These are phyloP conservation scores for Panicum hallii DNA, from an alignment of 202 grass and related monocot species.

Conservation along the genomic window DNA sequence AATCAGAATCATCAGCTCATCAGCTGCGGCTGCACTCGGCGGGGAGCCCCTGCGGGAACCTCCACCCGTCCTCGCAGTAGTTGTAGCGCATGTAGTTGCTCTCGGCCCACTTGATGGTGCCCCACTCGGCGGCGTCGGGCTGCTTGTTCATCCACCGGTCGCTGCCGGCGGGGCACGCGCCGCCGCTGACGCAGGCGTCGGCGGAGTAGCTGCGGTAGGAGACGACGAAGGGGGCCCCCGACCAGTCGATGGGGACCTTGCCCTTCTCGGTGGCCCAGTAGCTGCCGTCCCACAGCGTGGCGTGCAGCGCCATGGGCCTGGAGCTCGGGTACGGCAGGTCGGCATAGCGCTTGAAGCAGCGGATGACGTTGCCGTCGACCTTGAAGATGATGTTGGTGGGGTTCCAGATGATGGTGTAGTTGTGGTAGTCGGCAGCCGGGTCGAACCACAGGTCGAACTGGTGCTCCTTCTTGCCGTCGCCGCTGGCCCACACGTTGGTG, in stretches of 20 bases:
- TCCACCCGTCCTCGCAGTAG: constrained; percentile 72
- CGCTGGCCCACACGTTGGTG: constrained; percentile 78
- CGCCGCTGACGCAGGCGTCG: constrained; percentile 38
- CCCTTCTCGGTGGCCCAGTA: constrained; percentile 82
- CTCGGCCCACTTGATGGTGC: constrained; percentile 65
- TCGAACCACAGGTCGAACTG: constrained; percentile 82
- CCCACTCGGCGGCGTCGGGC: constrained; percentile 41
- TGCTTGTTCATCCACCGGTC: constrained; percentile 47
- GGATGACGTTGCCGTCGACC: constrained; percentile 57
- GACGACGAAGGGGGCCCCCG: constrained; percentile 63
- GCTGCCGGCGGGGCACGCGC: neutral
- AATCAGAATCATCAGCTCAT: neutral
- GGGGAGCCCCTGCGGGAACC: constrained; percentile 59
- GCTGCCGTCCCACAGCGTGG: constrained; percentile 87
- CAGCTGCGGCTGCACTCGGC: constrained; percentile 59
- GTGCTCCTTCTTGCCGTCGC: constrained; percentile 68
- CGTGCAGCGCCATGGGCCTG: constrained; percentile 77
- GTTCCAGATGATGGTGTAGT: constrained; percentile 73
- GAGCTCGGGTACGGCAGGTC: constrained; percentile 62
- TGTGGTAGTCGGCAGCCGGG: constrained; percentile 62
- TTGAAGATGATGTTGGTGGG: constrained; percentile 65
- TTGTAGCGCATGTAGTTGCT: constrained; percentile 68
- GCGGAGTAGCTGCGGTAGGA: constrained; percentile 58
- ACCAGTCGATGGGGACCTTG: constrained; percentile 77
- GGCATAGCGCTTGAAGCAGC: constrained; percentile 66